phyloP scores from a whole-genome alignment of 768 basidiomycete genomes.

The Chalciporus chontae region DNA sequence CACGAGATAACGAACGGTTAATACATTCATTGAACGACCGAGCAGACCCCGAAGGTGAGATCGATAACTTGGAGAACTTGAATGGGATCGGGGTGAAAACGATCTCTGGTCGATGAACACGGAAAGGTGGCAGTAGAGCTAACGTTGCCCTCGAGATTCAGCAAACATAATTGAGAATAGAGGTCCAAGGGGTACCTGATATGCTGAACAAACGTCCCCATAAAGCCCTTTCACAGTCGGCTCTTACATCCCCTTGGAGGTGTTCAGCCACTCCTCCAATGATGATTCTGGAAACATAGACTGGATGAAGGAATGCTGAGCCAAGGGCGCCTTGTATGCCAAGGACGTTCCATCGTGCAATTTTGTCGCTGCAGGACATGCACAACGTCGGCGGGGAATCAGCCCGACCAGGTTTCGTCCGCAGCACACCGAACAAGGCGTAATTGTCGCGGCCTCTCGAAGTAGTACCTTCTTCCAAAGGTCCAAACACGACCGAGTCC shows the following conservation, averaged over 20 bases:
- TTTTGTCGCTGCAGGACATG: slow-evolving; percentile 96
- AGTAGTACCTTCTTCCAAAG: slow-evolving; percentile 35
- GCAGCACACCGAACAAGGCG: slow-evolving; percentile 65
- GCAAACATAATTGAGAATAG: background rate
- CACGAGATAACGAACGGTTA: slow-evolving; percentile 8
- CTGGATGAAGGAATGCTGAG: slow-evolving; percentile 48
- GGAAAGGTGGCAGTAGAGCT: slow-evolving; percentile 50
- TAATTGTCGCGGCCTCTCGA: slow-evolving; percentile 84
- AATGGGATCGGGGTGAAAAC: slow-evolving; percentile 61
- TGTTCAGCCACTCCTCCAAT: slow-evolving; percentile 64
- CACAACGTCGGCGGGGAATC: slow-evolving; percentile 80
- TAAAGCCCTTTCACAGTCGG: slow-evolving; percentile 71
- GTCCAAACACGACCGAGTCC: slow-evolving; percentile 38
- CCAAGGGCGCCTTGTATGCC: slow-evolving; percentile 85
- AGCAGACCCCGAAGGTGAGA: slow-evolving; percentile 26
- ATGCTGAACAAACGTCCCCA: slow-evolving; percentile 48
- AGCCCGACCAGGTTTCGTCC: slow-evolving; percentile 92
- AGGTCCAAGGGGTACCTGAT: slow-evolving; percentile 32
- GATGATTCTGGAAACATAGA: slow-evolving; percentile 65
- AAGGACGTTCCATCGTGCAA: slow-evolving; percentile 79
- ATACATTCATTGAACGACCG: slow-evolving; percentile 71
- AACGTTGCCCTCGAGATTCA: background rate
- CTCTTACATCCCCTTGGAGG: slow-evolving; percentile 38
- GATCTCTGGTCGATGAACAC: slow-evolving; percentile 48
- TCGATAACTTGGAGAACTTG: slow-evolving; percentile 46